Base-by-base conservation (phyloP, 2,329 filamentous ascomycete species). In the Arachnopeziza araneosa region DNA sequence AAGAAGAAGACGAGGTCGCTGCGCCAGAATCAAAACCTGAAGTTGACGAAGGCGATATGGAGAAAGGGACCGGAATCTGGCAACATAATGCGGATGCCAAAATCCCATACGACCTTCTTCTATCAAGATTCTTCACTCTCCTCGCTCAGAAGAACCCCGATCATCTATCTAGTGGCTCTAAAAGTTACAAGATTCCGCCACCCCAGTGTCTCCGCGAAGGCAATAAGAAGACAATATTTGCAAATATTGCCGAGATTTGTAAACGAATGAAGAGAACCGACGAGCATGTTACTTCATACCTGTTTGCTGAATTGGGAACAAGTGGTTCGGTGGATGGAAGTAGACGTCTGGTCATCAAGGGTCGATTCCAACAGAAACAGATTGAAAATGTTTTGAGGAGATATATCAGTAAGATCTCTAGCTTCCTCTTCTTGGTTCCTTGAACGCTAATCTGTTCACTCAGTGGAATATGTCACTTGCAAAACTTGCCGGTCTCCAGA, bases 201-300 rank as follows among this genome's bases (percentile, higher is more conserved):
- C 95, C 95, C 55, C 95, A 99, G 81, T 98, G 95, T 80, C 86
- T 98, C 74, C 93, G 95, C 80, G 95, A 99, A 92, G 95, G 95
- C 76, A 99, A 99, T 87, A 96, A 96, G 86, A 96, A 96, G 88
- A 99, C 95, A 64, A 96, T 99, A 73, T 99, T 99, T 73, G 95
- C 93, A 81, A 99, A 99, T 81, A 95, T 99, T 73, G 86, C 91
- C 75, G 95, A 99, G 75, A 98, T 99, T 72, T 96, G 92, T 84
- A 96, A 96, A 84, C 87, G 93, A 71, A 98, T 99, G 93, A 99
- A 99, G 87, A 87, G 95, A 76, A 93, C 90, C 65, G 93, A 98
- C 74, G 95, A 99, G 79, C 95, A 97, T 80, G 90, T 99, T 67
- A 98, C 92, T 57, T 89, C 93, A 71, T 98, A 97, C 80, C 79